phyloP scores from a whole-genome alignment of 768 basidiomycete genomes.

The Cystobasidium onofrii region DNA sequence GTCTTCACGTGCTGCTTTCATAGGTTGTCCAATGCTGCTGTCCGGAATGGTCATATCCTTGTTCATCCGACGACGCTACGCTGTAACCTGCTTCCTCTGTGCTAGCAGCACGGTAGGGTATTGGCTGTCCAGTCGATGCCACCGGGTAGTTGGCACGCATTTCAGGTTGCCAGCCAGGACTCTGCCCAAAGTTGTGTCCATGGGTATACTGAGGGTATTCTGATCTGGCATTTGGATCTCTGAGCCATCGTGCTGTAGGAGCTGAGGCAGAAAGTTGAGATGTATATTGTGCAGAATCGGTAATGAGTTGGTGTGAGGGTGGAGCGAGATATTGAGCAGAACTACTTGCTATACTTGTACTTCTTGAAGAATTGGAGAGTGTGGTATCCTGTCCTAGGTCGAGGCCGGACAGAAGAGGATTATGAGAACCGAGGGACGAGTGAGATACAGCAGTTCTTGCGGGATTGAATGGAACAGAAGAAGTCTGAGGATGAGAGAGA shows the following conservation, averaged over 20 bases:
- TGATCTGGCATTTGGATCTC: not conserved
- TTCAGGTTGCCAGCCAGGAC: no score
- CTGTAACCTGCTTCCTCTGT: no score
- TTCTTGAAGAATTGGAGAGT: not conserved
- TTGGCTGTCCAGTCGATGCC: no score
- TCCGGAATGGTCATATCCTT: no score
- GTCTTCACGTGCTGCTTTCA: no score
- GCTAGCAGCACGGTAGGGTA: no score
- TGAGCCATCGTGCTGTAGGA: not conserved
- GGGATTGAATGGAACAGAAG: not conserved
- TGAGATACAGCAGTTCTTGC: not conserved
- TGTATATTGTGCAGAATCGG: not conserved
- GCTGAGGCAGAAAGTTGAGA: not conserved
- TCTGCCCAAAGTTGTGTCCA: not conserved
- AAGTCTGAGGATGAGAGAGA: not conserved
- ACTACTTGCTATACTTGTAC: not conserved
- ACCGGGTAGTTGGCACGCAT: no score
- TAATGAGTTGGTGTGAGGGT: not conserved
- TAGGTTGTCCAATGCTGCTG: no score
- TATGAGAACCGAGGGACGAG: not conserved
- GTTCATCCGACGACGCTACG: no score
- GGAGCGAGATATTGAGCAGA: not conserved
- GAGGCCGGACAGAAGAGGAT: not conserved
- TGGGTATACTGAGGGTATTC: not conserved
- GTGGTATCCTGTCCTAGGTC: not conserved